Evolutionary conservation across 2,329 filamentous ascomycete species (phyloP).

Genomic region (Davidsoniella eucalypti): DNA sequence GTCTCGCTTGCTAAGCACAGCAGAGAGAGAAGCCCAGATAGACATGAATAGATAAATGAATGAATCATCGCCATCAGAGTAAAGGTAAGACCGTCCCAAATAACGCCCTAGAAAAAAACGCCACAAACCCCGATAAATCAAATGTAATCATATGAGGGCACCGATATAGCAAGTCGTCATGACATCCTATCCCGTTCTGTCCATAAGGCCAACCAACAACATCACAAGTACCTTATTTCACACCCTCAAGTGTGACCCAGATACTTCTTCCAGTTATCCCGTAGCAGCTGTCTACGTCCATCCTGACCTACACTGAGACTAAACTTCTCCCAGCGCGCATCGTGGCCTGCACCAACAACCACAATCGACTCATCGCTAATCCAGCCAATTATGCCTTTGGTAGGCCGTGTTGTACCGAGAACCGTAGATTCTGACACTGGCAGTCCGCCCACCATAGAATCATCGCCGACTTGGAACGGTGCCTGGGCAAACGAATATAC

Average conservation of each 20-base stretch:
- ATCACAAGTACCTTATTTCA: background rate
- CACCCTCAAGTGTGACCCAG: slow-evolving; percentile 27
- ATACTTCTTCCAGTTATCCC: slow-evolving; percentile 74
- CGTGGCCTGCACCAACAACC: slow-evolving; percentile 62
- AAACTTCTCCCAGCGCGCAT: slow-evolving; percentile 82
- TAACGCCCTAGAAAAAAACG: too few relatives aligned
- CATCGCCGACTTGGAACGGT: slow-evolving; percentile 71
- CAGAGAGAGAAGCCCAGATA: background rate
- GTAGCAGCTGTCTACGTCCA: slow-evolving; percentile 46
- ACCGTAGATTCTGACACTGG: slow-evolving; percentile 28
- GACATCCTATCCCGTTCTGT: background rate
- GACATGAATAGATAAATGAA: too few relatives aligned
- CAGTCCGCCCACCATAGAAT: slow-evolving; percentile 34
- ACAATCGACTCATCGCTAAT: slow-evolving; percentile 55
- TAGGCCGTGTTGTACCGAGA: slow-evolving; percentile 38
- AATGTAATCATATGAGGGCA: too few relatives aligned
- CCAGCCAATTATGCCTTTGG: slow-evolving; percentile 81
- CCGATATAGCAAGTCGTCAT: slow-evolving; percentile 2
- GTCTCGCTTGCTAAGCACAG: background rate
- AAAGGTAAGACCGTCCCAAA: too few relatives aligned
- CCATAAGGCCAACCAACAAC: background rate
- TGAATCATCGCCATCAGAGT: too few relatives aligned
- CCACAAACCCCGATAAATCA: too few relatives aligned
- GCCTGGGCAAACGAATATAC: slow-evolving; percentile 70
- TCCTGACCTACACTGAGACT: slow-evolving; percentile 50